These are phyloP conservation scores for Biscogniauxia sp. DNA, from an alignment of 2,329 filamentous ascomycete genomes.

Conservation along the genomic window DNA sequence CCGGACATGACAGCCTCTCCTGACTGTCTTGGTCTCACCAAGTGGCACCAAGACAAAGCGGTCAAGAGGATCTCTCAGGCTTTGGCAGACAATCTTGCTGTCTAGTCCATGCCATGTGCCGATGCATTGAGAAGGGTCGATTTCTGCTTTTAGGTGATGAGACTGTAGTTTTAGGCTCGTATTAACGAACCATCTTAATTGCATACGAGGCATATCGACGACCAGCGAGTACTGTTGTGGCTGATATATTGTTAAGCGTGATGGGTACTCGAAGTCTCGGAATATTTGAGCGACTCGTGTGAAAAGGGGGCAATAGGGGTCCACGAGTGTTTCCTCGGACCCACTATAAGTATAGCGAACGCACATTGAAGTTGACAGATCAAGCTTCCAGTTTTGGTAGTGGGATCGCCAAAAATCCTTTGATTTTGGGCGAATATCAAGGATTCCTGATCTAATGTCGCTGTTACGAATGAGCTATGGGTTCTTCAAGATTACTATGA, in stretches of 20 bases:
- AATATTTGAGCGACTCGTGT: constrained; percentile 44
- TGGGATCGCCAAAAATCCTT: constrained; percentile 27
- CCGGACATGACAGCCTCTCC: constrained; percentile 40
- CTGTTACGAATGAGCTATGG: constrained; percentile 4
- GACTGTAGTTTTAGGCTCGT: constrained; percentile 41
- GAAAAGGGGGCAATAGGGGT: constrained; percentile 45
- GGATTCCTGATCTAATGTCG: constrained; percentile 27
- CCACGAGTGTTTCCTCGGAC: constrained; percentile 39
- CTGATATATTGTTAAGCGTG: constrained; percentile 46
- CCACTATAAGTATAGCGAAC: constrained; percentile 5
- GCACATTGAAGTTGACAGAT: constrained; percentile 24
- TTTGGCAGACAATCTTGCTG: constrained; percentile 57
- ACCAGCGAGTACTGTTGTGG: constrained; percentile 32
- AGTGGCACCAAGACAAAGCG: constrained; percentile 55
- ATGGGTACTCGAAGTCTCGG: constrained; percentile 43
- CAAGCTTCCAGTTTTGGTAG: constrained; percentile 34
- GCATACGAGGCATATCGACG: constrained; percentile 50
- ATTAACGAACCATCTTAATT: constrained; percentile 54
- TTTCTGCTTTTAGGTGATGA: constrained; percentile 45
- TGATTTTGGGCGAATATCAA: constrained; percentile 52
- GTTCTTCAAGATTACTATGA: not conserved
- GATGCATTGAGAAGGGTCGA: constrained; percentile 51
- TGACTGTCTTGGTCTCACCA: constrained; percentile 34
- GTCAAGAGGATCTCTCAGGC: constrained; percentile 36
- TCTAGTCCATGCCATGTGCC: constrained; percentile 50